These are phyloP conservation scores for Termitomyces bulborhizus DNA, from an alignment of 768 basidiomycete genomes.

Conservation along the genomic window DNA sequence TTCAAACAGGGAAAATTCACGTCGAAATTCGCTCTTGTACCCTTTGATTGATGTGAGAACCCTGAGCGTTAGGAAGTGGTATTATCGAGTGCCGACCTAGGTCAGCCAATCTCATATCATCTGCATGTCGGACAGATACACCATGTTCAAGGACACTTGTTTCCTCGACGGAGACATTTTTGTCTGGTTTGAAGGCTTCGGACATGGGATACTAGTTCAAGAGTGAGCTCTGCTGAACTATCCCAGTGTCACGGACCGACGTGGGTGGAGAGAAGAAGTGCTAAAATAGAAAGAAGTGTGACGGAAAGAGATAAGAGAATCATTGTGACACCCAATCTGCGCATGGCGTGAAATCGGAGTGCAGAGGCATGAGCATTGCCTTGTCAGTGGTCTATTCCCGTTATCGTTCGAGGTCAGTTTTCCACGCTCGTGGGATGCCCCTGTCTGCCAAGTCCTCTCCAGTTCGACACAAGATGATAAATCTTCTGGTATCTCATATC, in stretches of 20 bases:
- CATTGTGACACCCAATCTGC: background rate
- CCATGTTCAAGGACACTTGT: background rate
- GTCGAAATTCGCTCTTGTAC: conserved; percentile 1
- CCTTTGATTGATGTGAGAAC: background rate
- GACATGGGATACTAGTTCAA: background rate
- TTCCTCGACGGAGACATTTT: background rate
- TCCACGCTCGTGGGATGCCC: background rate
- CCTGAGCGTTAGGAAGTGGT: background rate
- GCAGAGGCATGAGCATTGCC: background rate
- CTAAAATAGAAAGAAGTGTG: background rate
- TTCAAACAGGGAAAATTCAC: conserved; percentile 1
- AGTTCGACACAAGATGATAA: background rate
- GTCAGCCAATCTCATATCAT: background rate
- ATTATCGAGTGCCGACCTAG: background rate
- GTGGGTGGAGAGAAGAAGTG: too few relatives aligned
- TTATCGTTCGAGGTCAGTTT: background rate
- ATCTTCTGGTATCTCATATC: background rate
- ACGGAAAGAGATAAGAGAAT: background rate
- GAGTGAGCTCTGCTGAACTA: background rate
- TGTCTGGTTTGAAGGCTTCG: background rate
- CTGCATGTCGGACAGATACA: background rate
- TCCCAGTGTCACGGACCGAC: too few relatives aligned
- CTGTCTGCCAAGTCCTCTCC: background rate
- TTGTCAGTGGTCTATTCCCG: background rate
- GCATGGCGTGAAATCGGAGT: background rate